These are phyloP conservation scores for Aspergillus intermedius DNA, from an alignment of 2,329 filamentous ascomycete genomes.

Conservation along the genomic window DNA sequence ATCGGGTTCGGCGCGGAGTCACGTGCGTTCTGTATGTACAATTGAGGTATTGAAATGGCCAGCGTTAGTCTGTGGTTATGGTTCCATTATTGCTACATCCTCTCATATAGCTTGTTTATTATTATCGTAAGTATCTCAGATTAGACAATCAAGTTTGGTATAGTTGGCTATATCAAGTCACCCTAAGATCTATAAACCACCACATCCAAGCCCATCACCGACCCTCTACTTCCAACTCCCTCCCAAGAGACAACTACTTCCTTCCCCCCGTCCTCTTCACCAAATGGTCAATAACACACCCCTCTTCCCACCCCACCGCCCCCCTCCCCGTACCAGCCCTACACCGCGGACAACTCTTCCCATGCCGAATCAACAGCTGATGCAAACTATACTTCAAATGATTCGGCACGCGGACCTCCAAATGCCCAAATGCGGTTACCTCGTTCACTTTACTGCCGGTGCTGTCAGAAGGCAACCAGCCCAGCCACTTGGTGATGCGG, in stretches of 20 bases:
- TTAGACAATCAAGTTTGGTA: too few relatives aligned
- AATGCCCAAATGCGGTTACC: constrained; percentile 51
- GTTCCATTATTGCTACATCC: too few relatives aligned
- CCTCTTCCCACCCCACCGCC: constrained; percentile 57
- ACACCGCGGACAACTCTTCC: constrained; percentile 56
- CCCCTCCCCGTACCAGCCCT: constrained; percentile 55
- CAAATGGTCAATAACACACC: constrained; percentile 59
- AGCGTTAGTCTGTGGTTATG: too few relatives aligned
- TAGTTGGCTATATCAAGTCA: too few relatives aligned
- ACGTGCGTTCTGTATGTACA: background rate
- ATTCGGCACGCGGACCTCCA: constrained; percentile 56
- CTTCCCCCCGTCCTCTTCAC: constrained; percentile 52
- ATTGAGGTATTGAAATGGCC: too few relatives aligned
- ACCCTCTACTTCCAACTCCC: too few relatives aligned
- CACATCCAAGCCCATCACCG: too few relatives aligned
- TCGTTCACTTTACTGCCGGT: constrained; percentile 29
- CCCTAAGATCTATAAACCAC: too few relatives aligned
- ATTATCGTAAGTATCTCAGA: too few relatives aligned
- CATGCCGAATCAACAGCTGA: constrained; percentile 56
- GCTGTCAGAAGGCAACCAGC: constrained; percentile 50
- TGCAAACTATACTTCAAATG: constrained; percentile 59
- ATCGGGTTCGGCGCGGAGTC: background rate
- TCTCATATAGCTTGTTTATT: too few relatives aligned
- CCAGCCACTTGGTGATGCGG: constrained; percentile 55
- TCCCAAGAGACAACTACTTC: constrained; percentile 16